Evolutionary conservation across 2,329 filamentous ascomycete genomes (phyloP), one percentile per base, ranked within the genome.

Genomic region (Graphilbum sp.): DNA sequence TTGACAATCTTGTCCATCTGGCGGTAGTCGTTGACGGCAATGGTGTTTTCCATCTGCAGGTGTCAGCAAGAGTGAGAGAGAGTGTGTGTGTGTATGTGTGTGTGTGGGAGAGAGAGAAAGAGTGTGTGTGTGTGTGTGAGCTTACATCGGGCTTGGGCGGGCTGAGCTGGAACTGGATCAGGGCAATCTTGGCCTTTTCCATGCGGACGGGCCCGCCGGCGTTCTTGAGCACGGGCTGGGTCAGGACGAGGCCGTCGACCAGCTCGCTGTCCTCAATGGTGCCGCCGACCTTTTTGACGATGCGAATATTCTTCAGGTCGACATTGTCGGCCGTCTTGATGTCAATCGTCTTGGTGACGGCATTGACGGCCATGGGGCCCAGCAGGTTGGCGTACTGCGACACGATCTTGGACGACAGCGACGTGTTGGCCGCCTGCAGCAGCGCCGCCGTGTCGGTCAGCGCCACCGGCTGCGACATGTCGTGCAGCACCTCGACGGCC

Each of bases 1-100:
- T 98, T 98, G 50, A 98, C 74, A 48, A 98, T 98, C 72, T 96
- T 98, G 69, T 98, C 90, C 90, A 98, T 98, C 60, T 98, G 90
- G 54, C 90, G 75, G 71, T 98, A 98, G 66, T 98, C 90, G 61
- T 98, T 98, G 54, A 98, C 90, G 24, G 93, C 79, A 47, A 98
- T 96, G 54, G 92, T 90, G 64, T 98, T 98, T 67, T 98, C 90
- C 90, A 98, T 98, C 76, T 85, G 49, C 35, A 4, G 25, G 25
- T 27, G 41, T 46, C 19, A 41, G 38, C 9, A 19, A n/a, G n/a
- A n/a, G n/a, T n/a, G n/a, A n/a, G n/a, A n/a, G n/a, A n/a, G n/a
- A n/a, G n/a, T n/a, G n/a, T n/a, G n/a, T n/a, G n/a, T n/a, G n/a
- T n/a, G n/a, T n/a, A n/a, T n/a, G n/a, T n/a, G n/a, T n/a, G n/a